Conservation (phyloP, 129 eudicot genomes). For the Oenanthe sinensis region DNA sequence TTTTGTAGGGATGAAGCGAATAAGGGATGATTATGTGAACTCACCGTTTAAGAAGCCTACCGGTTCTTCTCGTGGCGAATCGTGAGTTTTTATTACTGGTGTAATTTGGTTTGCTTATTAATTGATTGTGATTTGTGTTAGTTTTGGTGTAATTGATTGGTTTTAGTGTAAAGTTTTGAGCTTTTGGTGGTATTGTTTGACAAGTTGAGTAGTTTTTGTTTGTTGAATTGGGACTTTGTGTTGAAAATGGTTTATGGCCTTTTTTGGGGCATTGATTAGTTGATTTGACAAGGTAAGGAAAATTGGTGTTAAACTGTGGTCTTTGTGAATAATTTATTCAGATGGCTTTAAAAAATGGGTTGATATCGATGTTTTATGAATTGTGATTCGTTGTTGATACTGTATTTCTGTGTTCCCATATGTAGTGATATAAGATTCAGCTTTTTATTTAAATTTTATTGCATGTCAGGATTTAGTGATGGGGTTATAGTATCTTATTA, state of each 20-base stretch:
- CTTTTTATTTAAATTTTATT: background rate
- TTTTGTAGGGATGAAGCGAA: conserved; percentile 70
- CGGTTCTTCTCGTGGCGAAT: conserved; percentile 78
- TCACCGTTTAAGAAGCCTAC: conserved; percentile 82
- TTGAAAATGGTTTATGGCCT: background rate
- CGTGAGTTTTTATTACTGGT: conserved; percentile 40
- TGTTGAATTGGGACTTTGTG: conserved; percentile 4
- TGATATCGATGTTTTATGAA: background rate
- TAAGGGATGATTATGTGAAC: conserved; percentile 56
- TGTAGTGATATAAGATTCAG: background rate
- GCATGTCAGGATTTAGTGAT: background rate
- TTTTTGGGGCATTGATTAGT: background rate
- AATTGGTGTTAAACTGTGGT: background rate
- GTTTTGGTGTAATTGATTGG: background rate
- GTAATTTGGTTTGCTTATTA: background rate
- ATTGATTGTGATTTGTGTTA: background rate
- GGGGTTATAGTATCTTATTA: background rate
- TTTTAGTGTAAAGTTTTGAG: background rate
- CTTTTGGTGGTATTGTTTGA: background rate
- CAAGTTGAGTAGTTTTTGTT: background rate
- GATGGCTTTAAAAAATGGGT: background rate
- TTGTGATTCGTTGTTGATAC: background rate
- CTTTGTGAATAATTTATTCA: background rate
- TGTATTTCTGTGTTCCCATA: background rate
- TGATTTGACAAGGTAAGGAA: background rate